Evolutionary conservation across 345 rosid genomes (phyloP).

Genomic region (Pelargonium nanum): DNA sequence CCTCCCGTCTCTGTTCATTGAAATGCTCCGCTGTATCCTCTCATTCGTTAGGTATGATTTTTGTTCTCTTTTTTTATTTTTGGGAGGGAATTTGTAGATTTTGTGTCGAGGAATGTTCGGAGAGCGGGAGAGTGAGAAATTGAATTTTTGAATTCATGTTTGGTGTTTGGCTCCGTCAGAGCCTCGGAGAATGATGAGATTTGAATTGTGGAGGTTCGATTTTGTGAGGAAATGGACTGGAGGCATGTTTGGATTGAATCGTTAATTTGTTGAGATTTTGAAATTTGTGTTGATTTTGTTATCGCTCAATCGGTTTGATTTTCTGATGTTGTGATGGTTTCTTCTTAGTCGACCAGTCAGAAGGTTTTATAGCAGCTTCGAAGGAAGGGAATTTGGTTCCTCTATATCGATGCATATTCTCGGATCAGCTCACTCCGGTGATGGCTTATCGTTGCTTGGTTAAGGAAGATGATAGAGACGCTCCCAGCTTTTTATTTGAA

Average conservation of each 20-base stretch:
- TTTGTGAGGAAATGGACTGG: not conserved
- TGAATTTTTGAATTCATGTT: no score
- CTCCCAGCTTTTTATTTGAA: constrained; percentile 90
- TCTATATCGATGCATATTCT: constrained; percentile 55
- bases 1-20: not conserved
- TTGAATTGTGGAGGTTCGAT: not conserved
- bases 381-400: constrained; percentile 74
- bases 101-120: no score
- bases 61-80: not conserved
- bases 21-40: constrained; percentile 25
- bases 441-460: constrained; percentile 84
- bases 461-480: constrained; percentile 88
- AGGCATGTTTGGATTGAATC: not conserved
- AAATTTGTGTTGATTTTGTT: not conserved
- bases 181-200: not conserved
- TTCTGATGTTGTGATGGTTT: constrained; percentile 1
- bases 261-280: not conserved
- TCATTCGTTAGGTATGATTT: constrained; percentile 34
- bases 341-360: constrained; percentile 41
- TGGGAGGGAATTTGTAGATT: not conserved
- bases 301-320: not conserved
- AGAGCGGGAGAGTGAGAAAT: no score
- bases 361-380: constrained; percentile 56
- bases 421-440: constrained; percentile 89
- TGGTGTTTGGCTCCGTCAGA: not conserved